These are phyloP conservation scores for Boletus speciosus DNA, from an alignment of 768 basidiomycete genomes.

Conservation along the genomic window DNA sequence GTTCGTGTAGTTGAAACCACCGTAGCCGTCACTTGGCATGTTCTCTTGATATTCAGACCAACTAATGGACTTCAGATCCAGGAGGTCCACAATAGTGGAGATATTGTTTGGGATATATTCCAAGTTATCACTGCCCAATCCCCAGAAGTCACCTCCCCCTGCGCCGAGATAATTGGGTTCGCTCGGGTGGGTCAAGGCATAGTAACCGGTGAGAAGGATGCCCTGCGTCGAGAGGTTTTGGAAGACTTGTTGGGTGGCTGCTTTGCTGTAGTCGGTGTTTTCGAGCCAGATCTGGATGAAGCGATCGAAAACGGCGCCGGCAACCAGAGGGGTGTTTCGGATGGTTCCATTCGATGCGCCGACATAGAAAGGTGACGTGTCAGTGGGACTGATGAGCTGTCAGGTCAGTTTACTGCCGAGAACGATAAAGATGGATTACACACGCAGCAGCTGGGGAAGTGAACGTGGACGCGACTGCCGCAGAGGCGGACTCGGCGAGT, in stretches of 20 bases:
- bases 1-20: slow-evolving; percentile 35
- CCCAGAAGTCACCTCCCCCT: slow-evolving; percentile 52
- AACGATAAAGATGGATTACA: slow-evolving; percentile 2
- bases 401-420: slow-evolving; percentile 1
- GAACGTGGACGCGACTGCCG: slow-evolving; percentile 19
- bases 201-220: slow-evolving; percentile 44
- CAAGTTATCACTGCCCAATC: slow-evolving; percentile 42
- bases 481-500: slow-evolving; percentile 12
- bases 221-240: slow-evolving; percentile 45
- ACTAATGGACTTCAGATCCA: slow-evolving; percentile 53
- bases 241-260: slow-evolving; percentile 27
- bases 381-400: slow-evolving; percentile 15
- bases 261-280: slow-evolving; percentile 48
- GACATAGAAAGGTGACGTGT: slow-evolving; percentile 36
- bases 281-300: slow-evolving; percentile 56
- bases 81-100: slow-evolving; percentile 56
- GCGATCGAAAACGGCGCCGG: slow-evolving; percentile 41
- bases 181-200: slow-evolving; percentile 51
- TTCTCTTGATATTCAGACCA: slow-evolving; percentile 63
- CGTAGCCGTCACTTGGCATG: slow-evolving; percentile 48
- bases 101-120: slow-evolving; percentile 40
- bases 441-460: slow-evolving; percentile 23
- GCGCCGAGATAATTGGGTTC: slow-evolving; percentile 56
- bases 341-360: slow-evolving; percentile 42
- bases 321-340: slow-evolving; percentile 33